phyloP scores from a whole-genome alignment of 371 early-diverging fungal species.

The Lichtheimia hyalospora region DNA sequence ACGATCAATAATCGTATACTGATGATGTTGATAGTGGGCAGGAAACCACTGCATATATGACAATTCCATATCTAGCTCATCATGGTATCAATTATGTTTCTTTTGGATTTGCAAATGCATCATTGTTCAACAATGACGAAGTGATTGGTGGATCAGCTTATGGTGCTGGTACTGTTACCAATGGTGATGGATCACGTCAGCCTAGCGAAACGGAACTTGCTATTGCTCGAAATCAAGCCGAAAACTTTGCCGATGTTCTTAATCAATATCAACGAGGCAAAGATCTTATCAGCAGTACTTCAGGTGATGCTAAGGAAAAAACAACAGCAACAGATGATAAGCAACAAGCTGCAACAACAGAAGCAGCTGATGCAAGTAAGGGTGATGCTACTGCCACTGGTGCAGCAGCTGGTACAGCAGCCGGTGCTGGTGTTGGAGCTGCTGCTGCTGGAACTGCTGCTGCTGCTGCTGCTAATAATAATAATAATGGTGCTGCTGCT shows the following conservation, averaged over 20 bases:
- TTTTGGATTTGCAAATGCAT: conserved; percentile 57
- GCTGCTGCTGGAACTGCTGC: background rate
- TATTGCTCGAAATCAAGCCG: conserved; percentile 68
- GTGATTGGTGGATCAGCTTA: conserved; percentile 72
- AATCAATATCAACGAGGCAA: conserved; percentile 24
- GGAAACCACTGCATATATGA: conserved; percentile 75
- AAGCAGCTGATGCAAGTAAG: background rate
- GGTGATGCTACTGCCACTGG: background rate
- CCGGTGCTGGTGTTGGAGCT: background rate
- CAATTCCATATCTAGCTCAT: conserved; percentile 72
- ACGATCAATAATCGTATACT: too few relatives aligned
- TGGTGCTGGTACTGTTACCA: conserved; percentile 76
- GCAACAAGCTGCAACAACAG: background rate
- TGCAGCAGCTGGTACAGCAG: conserved; percentile 3
- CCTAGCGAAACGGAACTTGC: conserved; percentile 64
- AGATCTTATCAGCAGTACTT: background rate
- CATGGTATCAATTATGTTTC: conserved; percentile 84
- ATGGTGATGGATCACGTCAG: conserved; percentile 69
- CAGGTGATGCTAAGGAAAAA: background rate
- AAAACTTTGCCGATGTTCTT: conserved; percentile 60
- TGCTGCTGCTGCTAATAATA: too few relatives aligned
- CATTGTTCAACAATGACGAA: conserved; percentile 31
- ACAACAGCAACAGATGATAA: background rate
- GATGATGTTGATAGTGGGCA: conserved; percentile 45
- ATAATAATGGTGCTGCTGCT: background rate